A percentile compares a stretch with the other conserved stretches of the same genome.
These are phyloP conservation scores for Paramyrothecium sp. DNA, from an alignment of 2,329 filamentous ascomycete genomes.

Conservation along the genomic window DNA sequence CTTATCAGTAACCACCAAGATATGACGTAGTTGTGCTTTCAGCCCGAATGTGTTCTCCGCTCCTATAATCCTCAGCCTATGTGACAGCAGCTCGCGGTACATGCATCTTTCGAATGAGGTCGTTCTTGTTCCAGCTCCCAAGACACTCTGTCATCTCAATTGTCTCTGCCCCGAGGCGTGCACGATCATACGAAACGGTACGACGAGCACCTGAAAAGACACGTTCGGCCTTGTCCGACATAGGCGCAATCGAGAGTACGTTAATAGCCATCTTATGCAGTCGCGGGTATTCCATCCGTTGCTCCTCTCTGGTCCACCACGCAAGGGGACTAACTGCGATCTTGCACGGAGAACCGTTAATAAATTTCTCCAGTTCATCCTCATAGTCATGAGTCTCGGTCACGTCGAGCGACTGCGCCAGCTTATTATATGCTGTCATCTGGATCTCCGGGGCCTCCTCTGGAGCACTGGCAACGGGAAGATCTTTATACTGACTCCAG, in stretches of 20 bases:
- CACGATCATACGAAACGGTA: constrained; percentile 6
- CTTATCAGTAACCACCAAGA: no score
- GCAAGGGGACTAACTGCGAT: no score
- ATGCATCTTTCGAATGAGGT: no score
- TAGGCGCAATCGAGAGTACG: constrained; percentile 7
- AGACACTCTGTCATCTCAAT: constrained; percentile 11
- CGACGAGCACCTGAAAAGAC: constrained; percentile 6
- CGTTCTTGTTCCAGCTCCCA: constrained; percentile 8
- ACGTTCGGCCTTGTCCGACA: constrained; percentile 5
- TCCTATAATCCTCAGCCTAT: no score
- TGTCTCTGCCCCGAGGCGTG: constrained; percentile 5
- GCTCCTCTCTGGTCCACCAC: constrained; percentile 8
- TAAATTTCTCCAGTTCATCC: constrained; percentile 8
- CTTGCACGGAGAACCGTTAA: constrained; percentile 6
- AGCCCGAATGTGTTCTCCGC: no score
- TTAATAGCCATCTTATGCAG: constrained; percentile 4
- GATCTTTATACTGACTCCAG: constrained; percentile 1
- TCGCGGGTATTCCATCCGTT: constrained; percentile 5
- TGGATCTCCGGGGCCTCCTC: no score
- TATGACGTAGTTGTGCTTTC: no score
- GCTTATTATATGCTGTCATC: background rate
- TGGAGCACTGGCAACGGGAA: background rate
- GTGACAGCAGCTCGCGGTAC: no score
- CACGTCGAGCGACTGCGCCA: background rate
- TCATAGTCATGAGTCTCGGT: constrained; percentile 2